Base-by-base conservation (phyloP, 2,329 filamentous ascomycete species). In the Blastomyces emzantsi region DNA sequence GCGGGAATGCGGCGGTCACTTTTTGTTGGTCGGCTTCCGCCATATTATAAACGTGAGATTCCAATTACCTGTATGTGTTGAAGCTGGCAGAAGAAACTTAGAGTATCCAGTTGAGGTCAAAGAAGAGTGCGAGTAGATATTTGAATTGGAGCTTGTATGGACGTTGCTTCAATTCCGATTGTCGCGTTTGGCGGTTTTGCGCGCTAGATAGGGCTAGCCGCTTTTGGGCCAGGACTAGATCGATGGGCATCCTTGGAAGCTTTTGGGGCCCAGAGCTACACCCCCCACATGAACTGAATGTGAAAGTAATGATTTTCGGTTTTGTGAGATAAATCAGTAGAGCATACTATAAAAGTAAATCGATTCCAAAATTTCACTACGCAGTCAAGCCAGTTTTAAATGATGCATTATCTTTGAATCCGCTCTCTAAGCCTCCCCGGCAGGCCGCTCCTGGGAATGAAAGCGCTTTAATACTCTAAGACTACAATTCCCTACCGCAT, bases 1-100 rank as follows among this genome's bases (percentile, higher is more conserved):
- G 85, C 30, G 94, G 93, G 73, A 92, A 96, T 51, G 87, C 85
- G 30, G 88, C 85, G 33, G 86, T 82, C 39, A 79, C 69, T 70
- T 71, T 70, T 67, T 76, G 75, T 56, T 80, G 77, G 62, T 78
- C 78, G 64, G 81, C 79, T 61, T 86, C 86, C 64, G 84, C 85
- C 87, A 90, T 90, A 22, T 56, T 52, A 6, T 28, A 25, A 5
- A 58, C 1, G 22, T 41, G 36, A 25, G 36, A 1, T 13, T 41
- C 36, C 67, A 36, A 68, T 70, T 8, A 0, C 6, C 3, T 43
- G 15, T 17, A 2, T 25, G 2, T 15, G 17, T 43, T 58, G 55
- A 58, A 36, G n/a, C 36, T 22, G 2, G 22, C 6, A 25, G 5
- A 9, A 9, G n/a, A 41, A 43, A 15, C n/a, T 25, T 25, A 3